phyloP scores from a whole-genome alignment of 352 stramenopile species.

The Phytophthora nicotianae region DNA sequence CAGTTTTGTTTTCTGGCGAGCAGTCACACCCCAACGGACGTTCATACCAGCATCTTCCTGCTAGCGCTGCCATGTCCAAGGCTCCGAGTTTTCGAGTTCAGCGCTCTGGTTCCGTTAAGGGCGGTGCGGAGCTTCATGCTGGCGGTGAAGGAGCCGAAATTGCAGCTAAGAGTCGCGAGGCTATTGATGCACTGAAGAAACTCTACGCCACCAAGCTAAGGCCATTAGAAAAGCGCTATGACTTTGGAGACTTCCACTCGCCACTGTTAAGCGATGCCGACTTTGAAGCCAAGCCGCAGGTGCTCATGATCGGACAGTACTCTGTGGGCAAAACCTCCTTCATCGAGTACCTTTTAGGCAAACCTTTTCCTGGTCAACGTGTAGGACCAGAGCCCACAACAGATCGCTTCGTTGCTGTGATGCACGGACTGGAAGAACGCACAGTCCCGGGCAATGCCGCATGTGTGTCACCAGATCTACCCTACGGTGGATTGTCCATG shows the following conservation, averaged over 20 bases:
- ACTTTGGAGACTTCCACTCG: conserved; percentile 94
- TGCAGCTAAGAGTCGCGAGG: conserved; percentile 62
- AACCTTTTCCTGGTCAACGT: conserved; percentile 96
- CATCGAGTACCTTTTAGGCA: conserved; percentile 95
- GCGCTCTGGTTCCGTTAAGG: conserved; percentile 28
- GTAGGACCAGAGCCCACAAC: conserved; percentile 99
- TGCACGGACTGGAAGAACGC: conserved; percentile 96
- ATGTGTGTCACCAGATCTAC: conserved; percentile 94
- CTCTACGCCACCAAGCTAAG: conserved; percentile 79
- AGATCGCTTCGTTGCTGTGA: conserved; percentile 97
- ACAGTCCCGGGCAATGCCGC: conserved; percentile 98
- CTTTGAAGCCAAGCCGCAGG: conserved; percentile 97
- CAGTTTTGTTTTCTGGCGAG: conserved; percentile 6
- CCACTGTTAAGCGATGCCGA: conserved; percentile 93
- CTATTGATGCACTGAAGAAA: conserved; percentile 84
- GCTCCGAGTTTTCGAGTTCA: conserved; percentile 14
- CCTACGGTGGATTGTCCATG: conserved; percentile 93
- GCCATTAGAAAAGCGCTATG: conserved; percentile 92
- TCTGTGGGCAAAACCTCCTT: conserved; percentile 99
- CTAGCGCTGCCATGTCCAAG: conserved; percentile 24
- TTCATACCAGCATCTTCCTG: conserved; percentile 13
- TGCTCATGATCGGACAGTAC: conserved; percentile 98
- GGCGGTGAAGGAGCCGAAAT: conserved; percentile 69
- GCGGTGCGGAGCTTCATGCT: conserved; percentile 41
- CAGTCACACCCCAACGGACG: conserved; percentile 18